Percentiles rank a stretch among this genome's conserved stretches.
Evolutionary conservation across 208 protist genomes (phyloP).

Genomic region (Trypanosomatidae sp.): DNA sequence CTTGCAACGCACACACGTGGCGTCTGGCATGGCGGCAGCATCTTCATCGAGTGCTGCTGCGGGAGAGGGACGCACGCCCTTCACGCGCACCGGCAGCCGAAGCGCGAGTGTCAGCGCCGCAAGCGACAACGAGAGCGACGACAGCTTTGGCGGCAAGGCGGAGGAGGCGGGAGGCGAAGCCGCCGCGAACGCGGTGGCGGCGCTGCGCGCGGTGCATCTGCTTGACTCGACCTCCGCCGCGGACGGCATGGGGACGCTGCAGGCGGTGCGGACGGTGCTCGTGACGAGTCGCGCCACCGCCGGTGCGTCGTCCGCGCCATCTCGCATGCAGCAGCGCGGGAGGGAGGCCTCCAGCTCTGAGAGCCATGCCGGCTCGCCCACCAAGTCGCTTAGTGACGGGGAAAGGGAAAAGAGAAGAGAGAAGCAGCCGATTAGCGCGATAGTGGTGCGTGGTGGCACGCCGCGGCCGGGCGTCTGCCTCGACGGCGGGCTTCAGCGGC

Average conservation of each 20-base stretch:
- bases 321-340: too few species aligned
- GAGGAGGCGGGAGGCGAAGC: too few species aligned
- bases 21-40: constrained; percentile 12
- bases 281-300: background rate
- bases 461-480: constrained; percentile 11
- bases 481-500: constrained; percentile 11
- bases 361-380: too few species aligned
- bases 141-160: too few species aligned
- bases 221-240: background rate
- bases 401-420: too few species aligned
- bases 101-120: too few species aligned
- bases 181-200: background rate
- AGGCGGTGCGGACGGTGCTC: background rate
- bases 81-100: too few species aligned
- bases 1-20: constrained; percentile 10
- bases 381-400: too few species aligned
- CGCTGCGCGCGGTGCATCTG: constrained; percentile 1
- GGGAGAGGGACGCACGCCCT: too few species aligned
- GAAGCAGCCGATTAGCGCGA: background rate
- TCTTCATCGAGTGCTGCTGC: background rate
- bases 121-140: background rate
- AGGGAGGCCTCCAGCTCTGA: too few species aligned
- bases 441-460: background rate
- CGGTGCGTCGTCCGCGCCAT: too few species aligned
- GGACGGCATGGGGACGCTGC: too few species aligned